Evolutionary conservation across 768 basidiomycete species (phyloP), one percentile per base, ranked within the genome.

Genomic region (Boletus speciosus): DNA sequence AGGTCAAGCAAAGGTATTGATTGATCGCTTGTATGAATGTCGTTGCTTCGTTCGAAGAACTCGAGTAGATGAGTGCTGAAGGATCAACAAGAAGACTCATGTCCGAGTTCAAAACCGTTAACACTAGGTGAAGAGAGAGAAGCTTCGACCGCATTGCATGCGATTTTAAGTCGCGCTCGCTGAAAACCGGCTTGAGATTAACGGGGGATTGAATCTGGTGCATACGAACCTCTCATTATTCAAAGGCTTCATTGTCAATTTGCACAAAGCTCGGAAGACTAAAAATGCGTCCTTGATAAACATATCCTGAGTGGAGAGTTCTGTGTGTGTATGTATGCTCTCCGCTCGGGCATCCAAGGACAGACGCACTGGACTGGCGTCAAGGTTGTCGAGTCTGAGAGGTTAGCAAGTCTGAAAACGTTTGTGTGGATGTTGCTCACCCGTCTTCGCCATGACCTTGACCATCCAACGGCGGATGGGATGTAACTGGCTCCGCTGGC

Each of bases 201-300:
- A 31, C 16, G 54, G 27, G 37, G 21, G 48, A 51, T 23, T 31
- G 37, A 16, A 38, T 12, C 12, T 38, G 29, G 14, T 19, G 8
- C 15, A 25, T 8, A 66, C 82, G 47, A 44, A 94, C 95, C 92
- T 96, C 73, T 99, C 97, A 6, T 81, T 84, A 62, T 92, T 90
- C 44, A 99, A 75, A 11, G 95, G 90, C 70, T 98, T 98, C 95
- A 98, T 98, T 9, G 93, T 95, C 59, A 98, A 76, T 68, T 98
- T 98, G 76, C 97, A 98, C 11, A 99, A 77, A 0, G 97, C 95
- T 43, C 97, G 81, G 73, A 98, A 96, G 36, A 99, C 96, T 56
- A 99, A 81, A 76, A 98, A 99, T 0, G 97, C 94, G 66, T 99
- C 97, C 68, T 98, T 98, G 66, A 97, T 81, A 69, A 94, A 96